These are phyloP conservation scores for Guadua angustifolia DNA, from an alignment of 176 grass and related monocot genomes.

Conservation along the genomic window DNA sequence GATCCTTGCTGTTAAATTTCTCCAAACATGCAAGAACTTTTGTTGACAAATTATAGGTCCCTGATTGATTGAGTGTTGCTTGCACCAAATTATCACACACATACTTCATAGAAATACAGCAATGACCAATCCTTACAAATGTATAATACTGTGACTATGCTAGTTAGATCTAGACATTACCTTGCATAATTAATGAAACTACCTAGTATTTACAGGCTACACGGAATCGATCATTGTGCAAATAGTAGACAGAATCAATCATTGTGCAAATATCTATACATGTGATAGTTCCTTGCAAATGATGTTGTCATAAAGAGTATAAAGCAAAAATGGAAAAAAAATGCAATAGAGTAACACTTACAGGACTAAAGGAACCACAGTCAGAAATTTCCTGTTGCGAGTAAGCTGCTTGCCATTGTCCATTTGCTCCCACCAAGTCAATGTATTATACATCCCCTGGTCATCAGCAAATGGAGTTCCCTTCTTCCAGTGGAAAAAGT, in stretches of 20 bases:
- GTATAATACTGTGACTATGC: not conserved
- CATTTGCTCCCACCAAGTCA: slow-evolving; percentile 98
- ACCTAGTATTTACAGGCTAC: not conserved
- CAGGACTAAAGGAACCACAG: slow-evolving; percentile 81
- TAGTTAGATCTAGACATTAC: not conserved
- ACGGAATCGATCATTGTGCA: not conserved
- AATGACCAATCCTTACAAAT: slow-evolving; percentile 8
- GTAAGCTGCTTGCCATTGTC: slow-evolving; percentile 94
- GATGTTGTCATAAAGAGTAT: not conserved
- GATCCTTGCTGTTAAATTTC: not conserved
- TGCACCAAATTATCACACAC: not conserved
- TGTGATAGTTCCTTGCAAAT: not conserved
- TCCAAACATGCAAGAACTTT: not conserved
- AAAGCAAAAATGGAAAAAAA: not conserved
- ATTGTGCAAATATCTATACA: not conserved
- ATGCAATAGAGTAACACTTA: slow-evolving; percentile 41
- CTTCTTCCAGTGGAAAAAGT: slow-evolving; percentile 98
- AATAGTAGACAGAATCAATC: not conserved
- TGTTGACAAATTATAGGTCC: not conserved
- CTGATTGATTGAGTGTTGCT: not conserved
- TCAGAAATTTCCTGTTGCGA: slow-evolving; percentile 85
- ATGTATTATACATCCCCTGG: slow-evolving; percentile 78
- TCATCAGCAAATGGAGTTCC: slow-evolving; percentile 91
- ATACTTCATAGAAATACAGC: not conserved
- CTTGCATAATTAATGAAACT: not conserved